Percentiles rank a stretch among this genome's conserved stretches.
phyloP scores from a whole-genome alignment of 2,329 filamentous ascomycete genomes.

The Fusarium nodosum region DNA sequence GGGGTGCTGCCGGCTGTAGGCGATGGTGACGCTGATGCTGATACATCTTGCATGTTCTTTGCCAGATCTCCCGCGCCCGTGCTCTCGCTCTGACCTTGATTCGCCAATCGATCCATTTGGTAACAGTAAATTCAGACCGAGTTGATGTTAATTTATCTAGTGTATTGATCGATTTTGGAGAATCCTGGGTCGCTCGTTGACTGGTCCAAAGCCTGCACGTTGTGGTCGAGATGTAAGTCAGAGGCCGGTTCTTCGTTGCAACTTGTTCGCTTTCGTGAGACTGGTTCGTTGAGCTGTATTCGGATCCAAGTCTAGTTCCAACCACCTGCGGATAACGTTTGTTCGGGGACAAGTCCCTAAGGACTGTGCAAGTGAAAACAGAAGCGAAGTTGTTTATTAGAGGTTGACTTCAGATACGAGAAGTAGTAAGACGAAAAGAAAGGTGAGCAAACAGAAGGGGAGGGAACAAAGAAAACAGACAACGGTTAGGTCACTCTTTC shows the following conservation, averaged over 20 bases:
- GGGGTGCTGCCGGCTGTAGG: not conserved
- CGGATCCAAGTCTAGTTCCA: conserved; percentile 2
- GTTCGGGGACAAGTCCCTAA: conserved; percentile 27
- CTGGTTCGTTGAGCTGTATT: conserved; percentile 3
- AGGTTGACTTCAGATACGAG: not conserved
- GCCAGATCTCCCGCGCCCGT: conserved; percentile 10
- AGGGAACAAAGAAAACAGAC: conserved; percentile 39
- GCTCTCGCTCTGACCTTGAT: conserved; percentile 6
- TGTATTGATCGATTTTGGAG: not conserved
- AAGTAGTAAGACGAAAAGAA: conserved; percentile 17
- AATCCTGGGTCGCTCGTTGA: not conserved
- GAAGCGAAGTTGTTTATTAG: conserved; percentile 13
- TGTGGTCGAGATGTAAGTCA: not conserved
- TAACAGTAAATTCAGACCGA: not conserved
- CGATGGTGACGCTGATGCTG: not conserved
- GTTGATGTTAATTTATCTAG: not conserved
- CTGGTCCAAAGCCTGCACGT: conserved; percentile 2
- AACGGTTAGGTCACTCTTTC: conserved; percentile 10
- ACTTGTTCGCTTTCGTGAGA: conserved; percentile 16
- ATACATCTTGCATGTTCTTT: conserved; percentile 7
- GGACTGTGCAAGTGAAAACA: conserved; percentile 18
- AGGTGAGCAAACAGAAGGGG: conserved; percentile 11
- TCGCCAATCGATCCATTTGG: conserved; percentile 33
- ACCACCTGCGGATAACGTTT: conserved; percentile 4
- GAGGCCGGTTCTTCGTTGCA: conserved; percentile 5